phyloP scores from a whole-genome alignment of 2,329 filamentous ascomycete genomes.

The Hyphodiscus sp. region DNA sequence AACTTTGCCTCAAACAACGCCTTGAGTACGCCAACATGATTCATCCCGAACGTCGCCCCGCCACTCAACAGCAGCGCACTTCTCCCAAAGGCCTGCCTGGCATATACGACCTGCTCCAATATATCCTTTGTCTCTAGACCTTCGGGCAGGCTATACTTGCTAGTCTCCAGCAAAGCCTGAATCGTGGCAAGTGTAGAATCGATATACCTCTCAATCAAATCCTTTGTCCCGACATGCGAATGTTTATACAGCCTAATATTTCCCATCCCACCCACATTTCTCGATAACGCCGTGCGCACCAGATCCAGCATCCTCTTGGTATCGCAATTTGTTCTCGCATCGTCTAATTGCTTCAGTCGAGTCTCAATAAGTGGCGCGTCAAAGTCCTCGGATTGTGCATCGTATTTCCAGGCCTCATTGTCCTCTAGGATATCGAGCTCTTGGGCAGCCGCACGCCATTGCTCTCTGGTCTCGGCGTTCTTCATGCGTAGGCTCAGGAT shows the following conservation, averaged over 20 bases:
- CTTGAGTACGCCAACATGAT: conserved; percentile 64
- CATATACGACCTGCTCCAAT: conserved; percentile 52
- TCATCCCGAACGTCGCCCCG: conserved; percentile 67
- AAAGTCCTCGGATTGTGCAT: conserved; percentile 44
- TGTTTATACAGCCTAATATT: conserved; percentile 76
- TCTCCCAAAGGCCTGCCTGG: conserved; percentile 58
- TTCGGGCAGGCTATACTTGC: conserved; percentile 41
- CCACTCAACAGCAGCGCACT: conserved; percentile 62
- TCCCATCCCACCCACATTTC: conserved; percentile 81
- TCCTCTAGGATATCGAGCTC: conserved; percentile 75
- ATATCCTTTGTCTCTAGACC: conserved; percentile 48
- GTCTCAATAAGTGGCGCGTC: conserved; percentile 61
- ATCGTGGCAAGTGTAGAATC: conserved; percentile 72
- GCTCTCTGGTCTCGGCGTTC: conserved; percentile 57
- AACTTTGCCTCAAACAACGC: conserved; percentile 56
- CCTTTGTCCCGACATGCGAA: conserved; percentile 80
- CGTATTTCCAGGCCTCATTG: conserved; percentile 74
- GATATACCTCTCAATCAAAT: conserved; percentile 81
- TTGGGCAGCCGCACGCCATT: conserved; percentile 70
- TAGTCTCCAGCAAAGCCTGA: conserved; percentile 59
- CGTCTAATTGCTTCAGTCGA: conserved; percentile 67
- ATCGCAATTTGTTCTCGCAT: conserved; percentile 66
- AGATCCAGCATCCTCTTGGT: conserved; percentile 72
- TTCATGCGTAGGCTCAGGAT: conserved; percentile 59
- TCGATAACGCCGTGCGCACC: conserved; percentile 71